Percentiles rank a stretch among this genome's conserved stretches.
Conservation (phyloP, 805 yeast species). For the Starmera pachycereana region DNA sequence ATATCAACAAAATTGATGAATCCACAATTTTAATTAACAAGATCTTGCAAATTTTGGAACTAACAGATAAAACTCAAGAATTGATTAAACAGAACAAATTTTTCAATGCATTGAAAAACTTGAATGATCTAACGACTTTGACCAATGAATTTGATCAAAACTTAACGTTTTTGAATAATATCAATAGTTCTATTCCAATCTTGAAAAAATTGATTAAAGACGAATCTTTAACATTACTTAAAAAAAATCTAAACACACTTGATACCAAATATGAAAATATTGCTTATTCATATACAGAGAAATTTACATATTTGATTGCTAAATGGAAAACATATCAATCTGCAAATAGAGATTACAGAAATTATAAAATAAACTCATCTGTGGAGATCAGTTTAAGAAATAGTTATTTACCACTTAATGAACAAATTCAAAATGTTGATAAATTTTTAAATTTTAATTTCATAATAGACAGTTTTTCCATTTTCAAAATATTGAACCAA, state of each 20-base stretch:
- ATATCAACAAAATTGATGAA: slow-evolving; percentile 57
- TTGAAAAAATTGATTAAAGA: slow-evolving; percentile 63
- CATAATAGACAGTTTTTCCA: slow-evolving; percentile 72
- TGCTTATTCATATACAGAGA: slow-evolving; percentile 47
- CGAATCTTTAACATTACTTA: slow-evolving; percentile 57
- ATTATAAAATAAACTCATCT: slow-evolving; percentile 73
- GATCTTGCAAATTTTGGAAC: slow-evolving; percentile 74
- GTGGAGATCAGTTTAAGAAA: slow-evolving; percentile 73
- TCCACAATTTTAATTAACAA: slow-evolving; percentile 59
- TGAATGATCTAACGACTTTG: slow-evolving; percentile 62
- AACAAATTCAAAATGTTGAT: slow-evolving; percentile 23
- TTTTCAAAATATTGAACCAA: slow-evolving; percentile 66
- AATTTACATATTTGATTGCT: slow-evolving; percentile 44
- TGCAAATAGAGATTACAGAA: slow-evolving; percentile 32
- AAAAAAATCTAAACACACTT: slow-evolving; percentile 51
- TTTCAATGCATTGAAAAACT: slow-evolving; percentile 76
- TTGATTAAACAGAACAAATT: slow-evolving; percentile 65
- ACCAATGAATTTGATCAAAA: slow-evolving; percentile 62
- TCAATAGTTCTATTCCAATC: slow-evolving; percentile 67
- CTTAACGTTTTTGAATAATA: slow-evolving; percentile 65
- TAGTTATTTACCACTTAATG: slow-evolving; percentile 36
- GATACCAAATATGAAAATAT: slow-evolving; percentile 33
- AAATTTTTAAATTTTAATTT: slow-evolving; percentile 52
- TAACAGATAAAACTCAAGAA: slow-evolving; percentile 78
- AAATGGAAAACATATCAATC: slow-evolving; percentile 46